Conservation (phyloP, 2,329 filamentous ascomycete genomes). For the Leptographium radiaticola region DNA sequence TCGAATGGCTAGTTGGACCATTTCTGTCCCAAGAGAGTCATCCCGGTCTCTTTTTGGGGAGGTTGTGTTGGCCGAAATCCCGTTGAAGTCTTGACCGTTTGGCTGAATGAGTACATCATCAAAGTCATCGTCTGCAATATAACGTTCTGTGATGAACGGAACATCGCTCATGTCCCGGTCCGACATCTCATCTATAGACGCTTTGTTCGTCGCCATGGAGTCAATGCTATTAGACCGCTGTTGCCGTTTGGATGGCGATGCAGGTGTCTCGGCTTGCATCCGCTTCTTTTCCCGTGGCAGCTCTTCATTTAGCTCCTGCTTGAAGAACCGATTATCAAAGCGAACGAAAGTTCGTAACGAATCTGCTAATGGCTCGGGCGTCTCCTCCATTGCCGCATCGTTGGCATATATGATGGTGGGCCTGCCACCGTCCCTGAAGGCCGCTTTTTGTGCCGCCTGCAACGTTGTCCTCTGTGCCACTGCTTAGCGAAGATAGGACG, state of each 20-base stretch:
- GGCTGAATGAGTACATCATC: not conserved
- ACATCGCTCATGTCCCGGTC: slow-evolving; percentile 16
- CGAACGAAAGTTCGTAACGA: slow-evolving; percentile 20
- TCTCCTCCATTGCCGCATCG: slow-evolving; percentile 16
- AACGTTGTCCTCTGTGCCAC: slow-evolving; percentile 10
- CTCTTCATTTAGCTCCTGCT: slow-evolving; percentile 18
- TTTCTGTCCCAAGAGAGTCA: slow-evolving; percentile 4
- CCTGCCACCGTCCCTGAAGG: slow-evolving; percentile 6
- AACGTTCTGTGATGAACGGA: slow-evolving; percentile 1
- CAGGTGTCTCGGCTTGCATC: slow-evolving; percentile 11
- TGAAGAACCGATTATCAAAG: slow-evolving; percentile 22
- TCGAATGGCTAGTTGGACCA: slow-evolving; percentile 9
- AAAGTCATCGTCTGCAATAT: not conserved
- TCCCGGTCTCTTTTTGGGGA: not conserved
- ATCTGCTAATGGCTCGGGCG: slow-evolving; percentile 13
- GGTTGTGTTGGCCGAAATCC: not conserved
- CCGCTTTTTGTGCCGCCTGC: slow-evolving; percentile 11
- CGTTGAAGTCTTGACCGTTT: not conserved
- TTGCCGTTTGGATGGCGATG: slow-evolving; percentile 31
- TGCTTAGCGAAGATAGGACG: not conserved
- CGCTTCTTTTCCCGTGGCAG: slow-evolving; percentile 15
- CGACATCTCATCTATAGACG: slow-evolving; percentile 23
- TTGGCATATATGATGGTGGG: slow-evolving; percentile 20
- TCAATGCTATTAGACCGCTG: slow-evolving; percentile 31
- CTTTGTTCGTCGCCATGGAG: slow-evolving; percentile 33